Evolutionary conservation across 2,329 filamentous ascomycete species (phyloP).

Genomic region (Gnomoniopsis sp.): DNA sequence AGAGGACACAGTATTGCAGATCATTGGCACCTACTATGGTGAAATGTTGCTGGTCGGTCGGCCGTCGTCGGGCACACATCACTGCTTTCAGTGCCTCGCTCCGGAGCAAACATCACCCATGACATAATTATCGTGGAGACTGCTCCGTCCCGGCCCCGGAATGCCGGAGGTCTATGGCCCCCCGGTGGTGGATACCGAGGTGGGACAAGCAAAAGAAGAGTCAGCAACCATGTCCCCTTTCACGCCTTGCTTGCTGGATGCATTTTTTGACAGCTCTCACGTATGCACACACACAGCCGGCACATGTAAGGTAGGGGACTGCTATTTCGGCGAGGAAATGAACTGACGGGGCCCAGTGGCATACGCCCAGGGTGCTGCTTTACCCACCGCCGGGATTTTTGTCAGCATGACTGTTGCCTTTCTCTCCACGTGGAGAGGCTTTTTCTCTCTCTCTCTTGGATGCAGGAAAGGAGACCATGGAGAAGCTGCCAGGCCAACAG

Average conservation of each 20-base stretch:
- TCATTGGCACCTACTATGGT: too few species aligned
- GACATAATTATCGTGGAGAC: slow-evolving; percentile 1
- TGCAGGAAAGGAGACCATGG: too few species aligned
- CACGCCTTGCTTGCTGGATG: neutral
- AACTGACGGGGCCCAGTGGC: neutral
- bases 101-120: slow-evolving; percentile 4
- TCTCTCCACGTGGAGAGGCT: too few species aligned
- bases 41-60: too few species aligned
- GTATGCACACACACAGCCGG: neutral
- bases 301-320: neutral
- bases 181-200: neutral
- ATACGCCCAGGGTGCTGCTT: too few species aligned
- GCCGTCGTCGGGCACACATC: neutral
- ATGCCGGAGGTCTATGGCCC: neutral
- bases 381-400: neutral
- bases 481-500: too few species aligned
- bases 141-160: neutral
- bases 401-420: neutral
- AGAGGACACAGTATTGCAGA: neutral
- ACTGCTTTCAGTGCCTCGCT: slow-evolving; percentile 10
- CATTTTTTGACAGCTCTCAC: slow-evolving; percentile 4
- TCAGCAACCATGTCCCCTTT: neutral
- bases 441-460: too few species aligned
- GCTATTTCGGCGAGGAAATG: neutral
- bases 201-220: neutral